Evolutionary conservation across 1,284 basidiomycete genomes (phyloP), one percentile per base, ranked within the genome.

Genomic region (Hemileia vastatrix): DNA sequence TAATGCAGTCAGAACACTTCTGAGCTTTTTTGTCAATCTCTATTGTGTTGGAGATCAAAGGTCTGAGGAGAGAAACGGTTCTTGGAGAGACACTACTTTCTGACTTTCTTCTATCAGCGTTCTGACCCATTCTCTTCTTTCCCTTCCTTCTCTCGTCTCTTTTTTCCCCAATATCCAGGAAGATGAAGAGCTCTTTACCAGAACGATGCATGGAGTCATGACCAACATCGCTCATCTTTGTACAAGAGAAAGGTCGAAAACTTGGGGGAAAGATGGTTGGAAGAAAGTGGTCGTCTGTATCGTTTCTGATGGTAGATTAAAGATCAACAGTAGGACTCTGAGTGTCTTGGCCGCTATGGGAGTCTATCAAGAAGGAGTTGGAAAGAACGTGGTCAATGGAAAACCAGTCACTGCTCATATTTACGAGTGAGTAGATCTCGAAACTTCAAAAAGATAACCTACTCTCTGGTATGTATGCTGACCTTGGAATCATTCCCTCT

Each of bases 321-420:
- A 90, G 3, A 95, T 95, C 86, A 92, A 97, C 80, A 96, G 96
- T 80, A 87, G 84, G 50, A 89, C 91, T 3, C 79, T 95, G 59
- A 90, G 94, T 79, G 77, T 92, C 63, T 79, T 93, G 56, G 88
- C 89, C 1, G 92, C 90, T 1, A 81, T 92, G 21, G 90, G 90
- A 50, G 86, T 90, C 2, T 92, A 91, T 72, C 90, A 93, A 76
- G 90, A 79, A 76, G 93, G 92, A 73, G 81, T 97, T 67, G 92
- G 97, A 89, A 96, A 97, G 79, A 92, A 93, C 76, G 76, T 81
- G 19, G 80, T 83, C 40, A 92, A 97, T 73, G 90, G 84, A 52
- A 94, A 94, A 76, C 86, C 92, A 64, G 95, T 90, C 9, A 88
- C 93, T 52, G 52, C 47, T 21, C 23, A 54, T 23, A 4, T 24